Conservation (phyloP, 257 asterid genomes). For the Catharanthus roseus region DNA sequence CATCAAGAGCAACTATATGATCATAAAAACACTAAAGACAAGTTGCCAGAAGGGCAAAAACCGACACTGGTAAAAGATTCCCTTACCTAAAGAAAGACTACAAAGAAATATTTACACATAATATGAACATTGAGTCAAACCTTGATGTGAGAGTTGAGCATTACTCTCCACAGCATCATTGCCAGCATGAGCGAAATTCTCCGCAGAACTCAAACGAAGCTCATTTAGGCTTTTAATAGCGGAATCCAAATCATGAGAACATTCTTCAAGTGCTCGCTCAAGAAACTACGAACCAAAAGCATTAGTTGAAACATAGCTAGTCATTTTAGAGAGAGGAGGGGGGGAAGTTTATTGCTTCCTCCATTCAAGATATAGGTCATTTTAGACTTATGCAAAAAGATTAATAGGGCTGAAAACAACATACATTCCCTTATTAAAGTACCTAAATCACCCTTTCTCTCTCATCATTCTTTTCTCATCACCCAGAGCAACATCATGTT, state of each 20-base stretch:
- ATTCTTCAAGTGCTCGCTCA: conserved; percentile 75
- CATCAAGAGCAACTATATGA: neutral
- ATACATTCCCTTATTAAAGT: too few relatives aligned
- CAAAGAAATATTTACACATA: neutral
- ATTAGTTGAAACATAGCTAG: neutral
- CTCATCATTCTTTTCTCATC: too few relatives aligned
- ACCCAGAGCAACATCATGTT: too few relatives aligned
- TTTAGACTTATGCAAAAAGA: too few relatives aligned
- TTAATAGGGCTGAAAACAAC: too few relatives aligned
- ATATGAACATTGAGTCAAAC: conserved; percentile 26
- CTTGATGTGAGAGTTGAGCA: conserved; percentile 33
- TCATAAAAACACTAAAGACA: too few relatives aligned
- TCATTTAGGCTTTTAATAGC: conserved; percentile 73
- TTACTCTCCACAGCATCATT: conserved; percentile 32
- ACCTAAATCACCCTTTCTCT: too few relatives aligned
- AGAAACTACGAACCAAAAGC: conserved; percentile 46
- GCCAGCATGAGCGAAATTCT: conserved; percentile 30
- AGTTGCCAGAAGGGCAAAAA: neutral
- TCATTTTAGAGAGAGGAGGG: too few relatives aligned
- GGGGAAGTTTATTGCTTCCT: too few relatives aligned
- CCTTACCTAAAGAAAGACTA: neutral
- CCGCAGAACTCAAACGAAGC: conserved; percentile 62
- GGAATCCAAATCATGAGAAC: conserved; percentile 68
- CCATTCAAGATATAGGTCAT: too few relatives aligned
- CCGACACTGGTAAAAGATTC: neutral